These are phyloP conservation scores for Mycena alexandri DNA, from an alignment of 768 basidiomycete species.

Conservation along the genomic window DNA sequence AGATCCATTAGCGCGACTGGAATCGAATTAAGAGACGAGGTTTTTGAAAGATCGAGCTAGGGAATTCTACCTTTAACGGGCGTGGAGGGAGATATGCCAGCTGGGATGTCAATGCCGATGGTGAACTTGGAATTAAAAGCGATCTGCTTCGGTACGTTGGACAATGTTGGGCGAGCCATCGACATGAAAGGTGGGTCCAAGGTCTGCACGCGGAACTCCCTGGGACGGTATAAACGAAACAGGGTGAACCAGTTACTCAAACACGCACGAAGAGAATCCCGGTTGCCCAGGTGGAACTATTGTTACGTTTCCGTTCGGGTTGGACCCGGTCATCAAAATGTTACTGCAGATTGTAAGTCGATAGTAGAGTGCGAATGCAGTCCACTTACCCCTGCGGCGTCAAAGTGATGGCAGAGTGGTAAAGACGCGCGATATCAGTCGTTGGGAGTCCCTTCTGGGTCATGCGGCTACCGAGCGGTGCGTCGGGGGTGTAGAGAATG, in stretches of 20 bases:
- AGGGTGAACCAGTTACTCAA: too few species aligned
- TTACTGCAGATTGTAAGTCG: conserved; percentile 3
- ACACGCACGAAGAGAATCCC: too few species aligned
- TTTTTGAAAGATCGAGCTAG: not conserved
- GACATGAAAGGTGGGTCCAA: conserved; percentile 48
- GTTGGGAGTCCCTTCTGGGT: conserved; percentile 48
- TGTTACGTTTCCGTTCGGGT: conserved; percentile 35
- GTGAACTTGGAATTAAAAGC: conserved; percentile 44
- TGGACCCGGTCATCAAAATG: conserved; percentile 34
- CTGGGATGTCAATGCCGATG: conserved; percentile 45
- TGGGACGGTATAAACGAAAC: conserved; percentile 11
- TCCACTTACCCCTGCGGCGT: conserved; percentile 17
- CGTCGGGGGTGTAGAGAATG: conserved; percentile 56
- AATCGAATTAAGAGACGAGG: not conserved
- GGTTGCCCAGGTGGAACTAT: too few species aligned
- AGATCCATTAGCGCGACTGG: conserved; percentile 49
- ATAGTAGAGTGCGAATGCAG: too few species aligned
- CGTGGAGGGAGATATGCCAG: conserved; percentile 1
- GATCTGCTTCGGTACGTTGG: conserved; percentile 43
- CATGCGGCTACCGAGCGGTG: conserved; percentile 50
- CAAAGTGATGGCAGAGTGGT: conserved; percentile 13
- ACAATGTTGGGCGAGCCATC: conserved; percentile 39
- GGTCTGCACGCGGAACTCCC: conserved; percentile 47
- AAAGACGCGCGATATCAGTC: conserved; percentile 19
- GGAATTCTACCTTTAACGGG: conserved; percentile 19